Conservation (phyloP, 1,284 basidiomycete genomes). For the Moesziomyces aphidis region DNA sequence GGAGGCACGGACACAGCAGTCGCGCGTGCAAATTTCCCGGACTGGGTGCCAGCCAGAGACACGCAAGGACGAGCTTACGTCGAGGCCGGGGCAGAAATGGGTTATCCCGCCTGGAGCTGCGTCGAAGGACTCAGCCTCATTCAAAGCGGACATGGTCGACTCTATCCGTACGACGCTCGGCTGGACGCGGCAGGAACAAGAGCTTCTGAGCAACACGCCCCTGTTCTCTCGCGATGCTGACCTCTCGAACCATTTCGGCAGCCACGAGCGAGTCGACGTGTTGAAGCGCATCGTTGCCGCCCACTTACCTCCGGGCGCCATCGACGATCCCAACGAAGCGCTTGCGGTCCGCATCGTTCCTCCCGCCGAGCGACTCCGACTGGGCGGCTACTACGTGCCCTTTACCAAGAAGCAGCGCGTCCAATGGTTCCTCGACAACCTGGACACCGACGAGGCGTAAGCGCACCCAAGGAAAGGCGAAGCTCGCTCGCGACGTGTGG, state of each 20-base stretch:
- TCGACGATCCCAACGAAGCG: conserved; percentile 4
- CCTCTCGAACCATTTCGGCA: conserved; percentile 6
- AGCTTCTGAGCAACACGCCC: conserved; percentile 12
- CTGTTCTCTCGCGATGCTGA: not conserved
- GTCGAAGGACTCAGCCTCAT: conserved; percentile 18
- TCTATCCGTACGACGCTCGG: conserved; percentile 32
- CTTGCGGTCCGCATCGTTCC: conserved; percentile 18
- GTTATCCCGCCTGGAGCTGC: conserved; percentile 13
- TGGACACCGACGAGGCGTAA: conserved; percentile 33
- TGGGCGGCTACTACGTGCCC: conserved; percentile 42
- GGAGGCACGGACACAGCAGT: conserved; percentile 24
- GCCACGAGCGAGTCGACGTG: not conserved
- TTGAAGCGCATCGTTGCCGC: conserved; percentile 5
- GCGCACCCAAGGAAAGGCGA: too few relatives aligned
- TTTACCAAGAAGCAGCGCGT: conserved; percentile 42
- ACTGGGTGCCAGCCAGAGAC: not conserved
- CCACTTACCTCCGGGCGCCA: not conserved
- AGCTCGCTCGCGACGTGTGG: too few relatives aligned
- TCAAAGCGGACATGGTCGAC: conserved; percentile 37
- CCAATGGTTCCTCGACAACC: conserved; percentile 41
- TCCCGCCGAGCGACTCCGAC: conserved; percentile 19
- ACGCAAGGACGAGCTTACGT: not conserved
- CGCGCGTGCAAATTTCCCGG: conserved; percentile 7
- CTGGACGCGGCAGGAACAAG: conserved; percentile 38
- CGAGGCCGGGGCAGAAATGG: conserved; percentile 5